Evolutionary conservation across 176 grass and related monocot species (phyloP), one percentile per base, ranked within the genome.

Genomic region (Stipa capillata): DNA sequence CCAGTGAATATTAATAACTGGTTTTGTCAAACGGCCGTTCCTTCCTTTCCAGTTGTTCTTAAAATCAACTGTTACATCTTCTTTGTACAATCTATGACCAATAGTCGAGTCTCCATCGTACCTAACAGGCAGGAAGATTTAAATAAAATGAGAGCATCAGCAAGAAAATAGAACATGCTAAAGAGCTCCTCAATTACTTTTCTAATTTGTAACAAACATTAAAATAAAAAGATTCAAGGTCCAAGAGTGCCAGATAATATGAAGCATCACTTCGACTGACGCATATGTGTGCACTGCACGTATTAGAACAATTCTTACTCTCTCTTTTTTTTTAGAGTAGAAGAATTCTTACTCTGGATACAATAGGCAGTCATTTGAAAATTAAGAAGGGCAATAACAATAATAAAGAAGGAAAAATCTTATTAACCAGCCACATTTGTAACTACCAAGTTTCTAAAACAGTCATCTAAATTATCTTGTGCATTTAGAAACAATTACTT

Each of bases 31-130:
- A 63, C 54, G 61, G 37, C 95, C 87, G 77, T 86, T 39, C 42
- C 83, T 90, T 67, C 77, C 89, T 34, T 73, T 98, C 85, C 69
- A 86, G 36, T 90, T 90, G 11, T 66, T 35, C 69, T 88, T 90
- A 67, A 79, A 85, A 71, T 85, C 35, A 75, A 85, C 45, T 2
- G 73, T 87, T 77, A 87, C 68, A 79, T 85, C 63, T 87, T 98
- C 95, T 72, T 60, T 92, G 65, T 91, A 98, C 69, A 98, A 72
- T 56, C 95, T 90, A 77, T 98, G 86, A 50, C 95, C 95, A 88
- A 90, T 77, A 62, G 62, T 80, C 68, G 90, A 89, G 85, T 94
- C 85, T 61, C 95, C 92, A 43, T 92, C 89, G 50, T 94, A 94
- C 95, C 95, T 98, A 67, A 84, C n/a, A 84, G 75, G 64, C 34